phyloP scores from a whole-genome alignment of 2,329 filamentous ascomycete species.

The Trichoderma pleuroti region DNA sequence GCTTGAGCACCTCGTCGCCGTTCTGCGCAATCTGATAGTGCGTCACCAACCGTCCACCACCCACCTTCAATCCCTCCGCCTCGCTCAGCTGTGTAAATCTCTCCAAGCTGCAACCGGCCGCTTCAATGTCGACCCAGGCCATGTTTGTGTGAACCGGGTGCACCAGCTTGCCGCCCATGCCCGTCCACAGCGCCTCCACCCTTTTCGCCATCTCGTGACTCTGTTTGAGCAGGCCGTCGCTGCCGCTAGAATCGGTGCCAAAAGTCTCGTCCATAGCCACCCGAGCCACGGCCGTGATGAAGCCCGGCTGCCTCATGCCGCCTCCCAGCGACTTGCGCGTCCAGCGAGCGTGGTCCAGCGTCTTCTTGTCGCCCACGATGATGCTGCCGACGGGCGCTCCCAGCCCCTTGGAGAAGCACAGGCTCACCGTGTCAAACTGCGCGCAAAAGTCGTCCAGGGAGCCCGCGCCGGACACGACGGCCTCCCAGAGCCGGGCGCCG shows the following conservation, averaged over 20 bases:
- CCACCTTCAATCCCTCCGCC: conserved; percentile 42
- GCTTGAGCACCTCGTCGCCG: conserved; percentile 55
- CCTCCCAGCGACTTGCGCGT: conserved; percentile 70
- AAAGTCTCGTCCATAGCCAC: conserved; percentile 59
- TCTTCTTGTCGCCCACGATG: conserved; percentile 51
- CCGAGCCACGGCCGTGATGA: conserved; percentile 67
- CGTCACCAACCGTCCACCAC: conserved; percentile 43
- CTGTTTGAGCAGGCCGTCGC: conserved; percentile 54
- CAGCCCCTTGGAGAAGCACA: conserved; percentile 80
- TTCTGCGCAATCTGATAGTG: conserved; percentile 61
- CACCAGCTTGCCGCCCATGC: conserved; percentile 63
- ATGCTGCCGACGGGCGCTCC: conserved; percentile 79
- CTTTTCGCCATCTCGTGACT: conserved; percentile 62
- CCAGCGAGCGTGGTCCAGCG: conserved; percentile 41
- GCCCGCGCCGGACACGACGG: conserved; percentile 66
- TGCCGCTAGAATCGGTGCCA: conserved; percentile 34
- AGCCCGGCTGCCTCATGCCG: conserved; percentile 67
- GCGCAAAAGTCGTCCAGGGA: conserved; percentile 63
- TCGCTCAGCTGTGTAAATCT: conserved; percentile 40
- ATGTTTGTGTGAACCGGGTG: conserved; percentile 85
- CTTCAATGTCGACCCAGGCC: conserved; percentile 75
- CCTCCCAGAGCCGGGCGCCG: conserved; percentile 79
- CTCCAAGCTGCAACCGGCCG: conserved; percentile 45
- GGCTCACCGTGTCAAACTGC: conserved; percentile 68
- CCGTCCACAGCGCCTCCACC: conserved; percentile 67